phyloP scores from a whole-genome alignment of 2,329 filamentous ascomycete species.

The Epichloe baconii region DNA sequence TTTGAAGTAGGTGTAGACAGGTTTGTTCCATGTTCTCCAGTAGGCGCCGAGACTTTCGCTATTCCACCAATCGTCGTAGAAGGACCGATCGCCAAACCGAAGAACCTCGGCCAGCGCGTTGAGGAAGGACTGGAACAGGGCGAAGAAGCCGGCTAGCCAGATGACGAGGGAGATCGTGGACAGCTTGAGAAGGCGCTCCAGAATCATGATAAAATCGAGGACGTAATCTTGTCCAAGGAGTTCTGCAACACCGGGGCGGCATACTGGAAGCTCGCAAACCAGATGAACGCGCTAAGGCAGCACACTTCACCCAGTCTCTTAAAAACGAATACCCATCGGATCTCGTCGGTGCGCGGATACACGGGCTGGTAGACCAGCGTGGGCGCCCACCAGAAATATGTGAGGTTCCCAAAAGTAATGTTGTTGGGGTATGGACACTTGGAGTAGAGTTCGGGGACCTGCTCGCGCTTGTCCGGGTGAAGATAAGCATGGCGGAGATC shows the following conservation, averaged over 20 bases:
- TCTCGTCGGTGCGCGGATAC: conserved; percentile 70
- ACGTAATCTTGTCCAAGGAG: conserved; percentile 75
- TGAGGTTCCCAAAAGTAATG: conserved; percentile 75
- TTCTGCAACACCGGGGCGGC: conserved; percentile 81
- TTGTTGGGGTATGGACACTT: conserved; percentile 81
- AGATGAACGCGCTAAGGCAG: conserved; percentile 76
- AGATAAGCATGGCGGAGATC: conserved; percentile 86
- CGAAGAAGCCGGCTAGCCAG: conserved; percentile 96
- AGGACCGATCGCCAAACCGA: conserved; percentile 82
- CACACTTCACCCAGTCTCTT: conserved; percentile 72
- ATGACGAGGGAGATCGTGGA: conserved; percentile 91
- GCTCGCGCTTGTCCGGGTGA: conserved; percentile 55
- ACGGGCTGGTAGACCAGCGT: conserved; percentile 95
- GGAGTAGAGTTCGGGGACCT: conserved; percentile 70
- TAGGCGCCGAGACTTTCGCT: conserved; percentile 73
- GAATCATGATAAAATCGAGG: conserved; percentile 69
- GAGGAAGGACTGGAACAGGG: conserved; percentile 82
- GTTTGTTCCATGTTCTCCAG: conserved; percentile 96
- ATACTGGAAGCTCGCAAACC: conserved; percentile 90
- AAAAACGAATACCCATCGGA: conserved; percentile 77
- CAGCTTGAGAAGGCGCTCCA: conserved; percentile 86
- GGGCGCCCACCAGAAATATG: conserved; percentile 96
- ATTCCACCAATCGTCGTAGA: conserved; percentile 99
- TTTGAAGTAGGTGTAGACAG: conserved; percentile 93
- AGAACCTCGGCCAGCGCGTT: conserved; percentile 87